These are phyloP conservation scores for Musa beccarii DNA, from an alignment of 176 grass and related monocot species.

Conservation along the genomic window DNA sequence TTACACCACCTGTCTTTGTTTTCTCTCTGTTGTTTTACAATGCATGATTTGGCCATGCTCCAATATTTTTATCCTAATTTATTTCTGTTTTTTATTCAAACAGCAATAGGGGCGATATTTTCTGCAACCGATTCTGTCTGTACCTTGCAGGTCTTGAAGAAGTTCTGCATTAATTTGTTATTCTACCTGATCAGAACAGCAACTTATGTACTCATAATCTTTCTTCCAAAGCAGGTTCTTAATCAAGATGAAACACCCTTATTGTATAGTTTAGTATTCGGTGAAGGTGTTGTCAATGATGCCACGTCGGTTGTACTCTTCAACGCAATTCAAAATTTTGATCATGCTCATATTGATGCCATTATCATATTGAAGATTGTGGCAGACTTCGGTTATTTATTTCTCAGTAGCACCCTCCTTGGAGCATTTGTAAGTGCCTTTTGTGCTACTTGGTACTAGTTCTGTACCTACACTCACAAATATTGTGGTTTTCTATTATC, in stretches of 20 bases:
- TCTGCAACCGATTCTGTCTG: conserved; percentile 98
- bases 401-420: conserved; percentile 81
- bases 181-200: not conserved
- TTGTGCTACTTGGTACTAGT: not conserved
- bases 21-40: not conserved
- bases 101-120: conserved; percentile 99
- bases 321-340: conserved; percentile 88
- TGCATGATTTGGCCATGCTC: conserved; percentile 4
- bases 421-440: conserved; percentile 70
- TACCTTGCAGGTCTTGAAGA: conserved; percentile 64
- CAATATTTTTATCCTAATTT: conserved; percentile 20
- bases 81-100: conserved; percentile 20
- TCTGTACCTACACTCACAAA: not conserved
- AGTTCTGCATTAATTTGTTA: not conserved
- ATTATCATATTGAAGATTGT: conserved; percentile 50
- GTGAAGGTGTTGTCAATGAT: conserved; percentile 95
- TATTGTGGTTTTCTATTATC: not conserved
- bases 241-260: conserved; percentile 90
- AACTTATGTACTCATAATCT: not conserved
- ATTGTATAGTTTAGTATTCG: conserved; percentile 85
- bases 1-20: not conserved
- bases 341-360: conserved; percentile 47
- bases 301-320: conserved; percentile 95
- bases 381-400: conserved; percentile 64
- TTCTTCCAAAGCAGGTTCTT: conserved; percentile 53